Base-by-base conservation (phyloP, 768 basidiomycete species). In the Termitomyces sp. region DNA sequence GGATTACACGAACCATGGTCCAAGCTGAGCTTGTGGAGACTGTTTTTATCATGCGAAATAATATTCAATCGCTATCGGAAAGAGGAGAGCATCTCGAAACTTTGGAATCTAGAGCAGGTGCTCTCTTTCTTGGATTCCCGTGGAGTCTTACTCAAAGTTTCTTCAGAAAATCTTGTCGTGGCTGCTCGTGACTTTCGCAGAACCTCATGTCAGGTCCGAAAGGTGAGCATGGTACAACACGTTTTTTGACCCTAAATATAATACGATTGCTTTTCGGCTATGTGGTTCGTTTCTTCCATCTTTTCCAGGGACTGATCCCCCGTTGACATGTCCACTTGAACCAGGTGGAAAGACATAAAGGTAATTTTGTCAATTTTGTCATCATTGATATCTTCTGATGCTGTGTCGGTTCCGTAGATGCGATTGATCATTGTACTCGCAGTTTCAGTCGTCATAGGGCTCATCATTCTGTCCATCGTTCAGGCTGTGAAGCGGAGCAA, bases 311-410 rank as follows among this genome's bases (percentile, higher is more conserved):
- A 40, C 35, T 27, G 48, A 46, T 47, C 5, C 5, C 42, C 53
- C 32, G 43, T 41, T 16, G 8, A 64, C 42, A 25, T 56, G 45
- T 63, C 61, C 23, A 11, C 25, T n/a, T n/a, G 14, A 14, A 19
- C n/a, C 11, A 92, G 91, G 91, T 95, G 93, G 93, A 95, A 96
- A 73, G 93, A 96, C 71, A 92, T 93, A 90, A 94, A 94, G 86
- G 91, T 88, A 19, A n/a, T 34, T 10, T 31, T 11, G 51, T 21
- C 10, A 64, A n/a, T 21, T 52, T 62, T 21, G 14, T 32, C 21
- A 65, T 9, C 53, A 21, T 19, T 23, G 2, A 14, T 19, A 17
- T 25, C 62, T 62, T 17, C 37, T 47, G 14, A 32, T 41, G n/a
- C 21, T 19, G 11, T 32, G n/a, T n/a, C n/a, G n/a, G n/a, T 14